Evolutionary conservation across 306 rosid genomes (phyloP), one percentile per base, ranked within the genome.

Genomic region (Cicer cuneatum): DNA sequence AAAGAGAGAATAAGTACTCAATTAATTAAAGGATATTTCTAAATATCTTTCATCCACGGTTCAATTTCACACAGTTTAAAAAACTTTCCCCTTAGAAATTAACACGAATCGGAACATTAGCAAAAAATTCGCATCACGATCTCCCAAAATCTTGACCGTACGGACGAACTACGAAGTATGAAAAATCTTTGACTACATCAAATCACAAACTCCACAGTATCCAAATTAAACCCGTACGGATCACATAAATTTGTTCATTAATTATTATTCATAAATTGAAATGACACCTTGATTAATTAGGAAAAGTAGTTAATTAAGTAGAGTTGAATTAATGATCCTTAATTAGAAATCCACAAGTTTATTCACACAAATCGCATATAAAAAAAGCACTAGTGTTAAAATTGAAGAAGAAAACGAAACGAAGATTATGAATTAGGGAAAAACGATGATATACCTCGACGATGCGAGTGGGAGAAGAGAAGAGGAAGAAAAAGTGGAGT

Each of bases 361-460:
- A 24, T 24, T 24, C 33, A 24, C 33, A 24, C 33, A 24, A 24
- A 24, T 24, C 33, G 33, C 33, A 24, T 24, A 24, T 24, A 0
- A 24, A 24, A 24, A 24, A 3, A 24, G 24, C 4, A 24, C 33
- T 24, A 24, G 33, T 2, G 33, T 24, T 24, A 24, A 24, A 24
- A 24, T 24, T 24, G 33, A 24, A 24, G 33, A 24, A 24, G 4
- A 24, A 24, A n/a, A 24, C 0, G 4, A 24, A 24, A 24, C 0
- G 3, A 24, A 3, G 0, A 24, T 24, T 24, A 24, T 24, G 33
- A 24, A 24, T 24, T 24, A 24, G 9, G 1, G 7, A 12, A 11
- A 45, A 16, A 1, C 1, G 14, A 40, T 5, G 2, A 8, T 6
- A 21, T 72, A 88, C 96, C 96, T 88, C 63, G 69, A 9, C 63